These are phyloP conservation scores for Blumeria graminis DNA, from an alignment of 2,329 filamentous ascomycete genomes.

Conservation along the genomic window DNA sequence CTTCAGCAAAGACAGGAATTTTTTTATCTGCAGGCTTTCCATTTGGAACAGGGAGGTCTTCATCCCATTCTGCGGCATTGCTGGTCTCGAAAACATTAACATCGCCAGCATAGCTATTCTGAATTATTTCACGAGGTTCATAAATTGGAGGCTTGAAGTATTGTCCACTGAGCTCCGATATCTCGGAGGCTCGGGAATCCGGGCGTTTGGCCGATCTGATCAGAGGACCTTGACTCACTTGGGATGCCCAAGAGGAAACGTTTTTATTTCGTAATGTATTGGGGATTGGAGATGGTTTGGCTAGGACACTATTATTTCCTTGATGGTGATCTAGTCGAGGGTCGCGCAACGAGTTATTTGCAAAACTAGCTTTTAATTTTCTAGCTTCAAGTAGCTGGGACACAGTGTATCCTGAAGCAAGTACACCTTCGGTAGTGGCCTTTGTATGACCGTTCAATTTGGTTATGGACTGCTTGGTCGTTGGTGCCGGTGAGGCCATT, in stretches of 20 bases:
- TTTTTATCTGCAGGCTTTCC: background rate
- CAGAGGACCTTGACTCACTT: background rate
- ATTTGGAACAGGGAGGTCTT: background rate
- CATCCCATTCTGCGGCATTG: slow-evolving; percentile 3
- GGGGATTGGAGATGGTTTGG: no score
- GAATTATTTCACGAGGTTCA: background rate
- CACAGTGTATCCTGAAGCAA: background rate
- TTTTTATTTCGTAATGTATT: background rate
- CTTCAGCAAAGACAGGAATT: background rate
- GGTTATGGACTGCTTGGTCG: background rate
- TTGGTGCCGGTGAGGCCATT: background rate
- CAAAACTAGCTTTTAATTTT: background rate
- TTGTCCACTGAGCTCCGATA: background rate
- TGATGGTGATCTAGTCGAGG: background rate
- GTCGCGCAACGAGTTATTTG: background rate
- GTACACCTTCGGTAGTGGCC: background rate
- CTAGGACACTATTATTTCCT: background rate
- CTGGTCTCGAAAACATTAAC: slow-evolving; percentile 1
- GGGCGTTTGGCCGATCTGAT: background rate
- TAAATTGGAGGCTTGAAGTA: background rate
- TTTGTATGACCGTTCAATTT: no score
- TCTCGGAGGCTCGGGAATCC: background rate
- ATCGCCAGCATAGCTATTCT: background rate
- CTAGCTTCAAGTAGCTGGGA: background rate
- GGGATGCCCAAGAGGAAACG: background rate